These are phyloP conservation scores for Pseudozyma flocculosa DNA, from an alignment of 1,284 basidiomycete species.

Conservation along the genomic window DNA sequence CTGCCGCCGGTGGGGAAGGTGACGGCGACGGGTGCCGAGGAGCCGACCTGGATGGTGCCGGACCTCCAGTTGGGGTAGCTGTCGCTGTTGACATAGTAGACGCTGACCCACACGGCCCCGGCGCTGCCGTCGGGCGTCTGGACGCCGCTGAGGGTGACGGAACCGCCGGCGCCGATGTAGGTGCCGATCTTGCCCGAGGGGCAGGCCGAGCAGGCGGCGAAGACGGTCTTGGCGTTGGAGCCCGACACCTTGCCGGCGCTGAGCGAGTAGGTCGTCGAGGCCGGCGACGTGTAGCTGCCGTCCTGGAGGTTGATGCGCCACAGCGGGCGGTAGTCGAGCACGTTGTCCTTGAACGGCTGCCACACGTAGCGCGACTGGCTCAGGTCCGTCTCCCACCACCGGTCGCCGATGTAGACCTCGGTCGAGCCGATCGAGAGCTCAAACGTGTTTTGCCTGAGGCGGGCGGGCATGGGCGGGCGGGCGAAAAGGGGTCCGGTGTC, in stretches of 20 bases:
- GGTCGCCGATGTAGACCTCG: slow-evolving; percentile 16
- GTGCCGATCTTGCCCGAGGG: slow-evolving; percentile 11
- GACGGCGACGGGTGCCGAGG: not conserved
- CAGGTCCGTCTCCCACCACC: slow-evolving; percentile 17
- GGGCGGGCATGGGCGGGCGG: too few relatives aligned
- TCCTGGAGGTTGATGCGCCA: slow-evolving; percentile 2
- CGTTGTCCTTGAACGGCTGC: slow-evolving; percentile 6
- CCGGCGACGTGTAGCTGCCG: not conserved
- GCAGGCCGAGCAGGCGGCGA: slow-evolving; percentile 7
- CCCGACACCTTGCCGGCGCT: slow-evolving; percentile 1
- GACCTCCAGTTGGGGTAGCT: slow-evolving; percentile 11
- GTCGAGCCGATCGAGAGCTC: slow-evolving; percentile 9
- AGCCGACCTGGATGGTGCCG: slow-evolving; percentile 4
- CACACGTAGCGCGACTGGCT: slow-evolving; percentile 12
- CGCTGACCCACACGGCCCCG: slow-evolving; percentile 13
- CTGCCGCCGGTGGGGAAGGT: slow-evolving; percentile 18
- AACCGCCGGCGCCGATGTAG: slow-evolving; percentile 11
- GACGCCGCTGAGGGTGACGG: slow-evolving; percentile 10
- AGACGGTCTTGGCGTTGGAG: not conserved
- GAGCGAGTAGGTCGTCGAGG: not conserved
- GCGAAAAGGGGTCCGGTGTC: too few relatives aligned
- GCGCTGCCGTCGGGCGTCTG: slow-evolving; percentile 6
- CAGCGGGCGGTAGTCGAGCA: slow-evolving; percentile 1
- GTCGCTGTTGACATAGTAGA: slow-evolving; percentile 14
- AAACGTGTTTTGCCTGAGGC: slow-evolving; percentile 16